Evolutionary conservation across 257 asterid species (phyloP), one percentile per base, ranked within the genome.

Genomic region (Plantago ovata): DNA sequence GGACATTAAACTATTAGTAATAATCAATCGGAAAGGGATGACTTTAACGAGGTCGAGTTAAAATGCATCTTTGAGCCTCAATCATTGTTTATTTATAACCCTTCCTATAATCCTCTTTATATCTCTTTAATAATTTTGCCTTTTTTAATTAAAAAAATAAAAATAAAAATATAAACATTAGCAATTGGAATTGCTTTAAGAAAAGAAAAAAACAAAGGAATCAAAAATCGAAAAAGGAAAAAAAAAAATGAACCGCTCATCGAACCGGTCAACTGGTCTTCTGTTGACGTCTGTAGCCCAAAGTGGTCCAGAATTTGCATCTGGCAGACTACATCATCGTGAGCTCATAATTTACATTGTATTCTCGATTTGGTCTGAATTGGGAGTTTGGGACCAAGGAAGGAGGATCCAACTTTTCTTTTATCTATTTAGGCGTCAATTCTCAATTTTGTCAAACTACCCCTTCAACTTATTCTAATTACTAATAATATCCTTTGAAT

Each of bases 51-150:
- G 65, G 75, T 77, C 65, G 61, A 65, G 94, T 84, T 84, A 80
- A 82, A 81, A 69, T 82, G 79, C 50, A 65, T 79, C 95, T 87
- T 84, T 84, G 80, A 54, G 69, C 66, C 60, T 80, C 85, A 80
- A 84, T 87, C 80, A 87, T 84, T 84, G 76, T 73, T 46, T 73
- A 69, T 65, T 58, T 74, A 76, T 64, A 50, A 21, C 15, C 3
- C n/a, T n/a, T n/a, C n/a, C n/a, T n/a, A n/a, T n/a, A n/a, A 10
- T 66, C 63, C 44, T 16, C 23, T 42, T 20, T 10, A 21, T 28
- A 36, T 47, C 16, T 10, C 2, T 38, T 19, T 8, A 14, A 24
- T 19, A 55, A 48, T 16, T 32, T 56, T 18, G 2, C 32, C 19
- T 9, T 49, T 48, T 16, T 28, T 28, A 3, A 28, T 28, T 2